These are phyloP conservation scores for Martensiomyces pterosporus DNA, from an alignment of 192 early-diverging fungal species.

Conservation along the genomic window DNA sequence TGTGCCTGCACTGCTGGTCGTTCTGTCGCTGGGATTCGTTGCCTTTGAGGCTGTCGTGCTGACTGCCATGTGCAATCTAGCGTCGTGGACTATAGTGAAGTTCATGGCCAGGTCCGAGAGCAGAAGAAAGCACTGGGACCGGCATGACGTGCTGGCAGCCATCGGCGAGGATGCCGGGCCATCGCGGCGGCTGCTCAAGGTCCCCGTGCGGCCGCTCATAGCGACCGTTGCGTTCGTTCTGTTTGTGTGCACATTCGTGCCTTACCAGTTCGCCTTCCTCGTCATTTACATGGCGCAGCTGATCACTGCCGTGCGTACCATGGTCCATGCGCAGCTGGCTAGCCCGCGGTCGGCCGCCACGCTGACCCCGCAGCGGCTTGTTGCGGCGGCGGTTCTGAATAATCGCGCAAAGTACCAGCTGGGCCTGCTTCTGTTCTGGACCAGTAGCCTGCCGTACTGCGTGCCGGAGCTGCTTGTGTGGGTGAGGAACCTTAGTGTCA, in stretches of 20 bases:
- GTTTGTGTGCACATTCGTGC: constrained; percentile 59
- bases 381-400: constrained; percentile 1
- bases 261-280: constrained; percentile 76
- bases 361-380: constrained; percentile 5
- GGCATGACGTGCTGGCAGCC: constrained; percentile 3
- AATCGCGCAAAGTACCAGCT: constrained; percentile 61
- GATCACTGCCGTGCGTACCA: constrained; percentile 49
- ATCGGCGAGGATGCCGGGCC: constrained; percentile 5
- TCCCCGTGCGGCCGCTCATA: constrained; percentile 13
- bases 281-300: constrained; percentile 58
- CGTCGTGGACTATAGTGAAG: constrained; percentile 6
- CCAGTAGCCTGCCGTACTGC: constrained; percentile 69
- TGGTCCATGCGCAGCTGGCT: constrained; percentile 25
- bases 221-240: constrained; percentile 46
- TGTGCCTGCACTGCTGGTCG: constrained; percentile 23
- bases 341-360: constrained; percentile 16
- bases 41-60: constrained; percentile 24
- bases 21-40: constrained; percentile 41
- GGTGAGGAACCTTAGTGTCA: constrained; percentile 73
- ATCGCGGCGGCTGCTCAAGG: neutral
- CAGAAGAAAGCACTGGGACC: constrained; percentile 5
- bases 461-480: constrained; percentile 74
- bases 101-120: constrained; percentile 2
- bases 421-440: constrained; percentile 64
- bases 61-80: constrained; percentile 10